Conservation (phyloP, 768 basidiomycete species). For the Rhodocollybia butyracea region DNA sequence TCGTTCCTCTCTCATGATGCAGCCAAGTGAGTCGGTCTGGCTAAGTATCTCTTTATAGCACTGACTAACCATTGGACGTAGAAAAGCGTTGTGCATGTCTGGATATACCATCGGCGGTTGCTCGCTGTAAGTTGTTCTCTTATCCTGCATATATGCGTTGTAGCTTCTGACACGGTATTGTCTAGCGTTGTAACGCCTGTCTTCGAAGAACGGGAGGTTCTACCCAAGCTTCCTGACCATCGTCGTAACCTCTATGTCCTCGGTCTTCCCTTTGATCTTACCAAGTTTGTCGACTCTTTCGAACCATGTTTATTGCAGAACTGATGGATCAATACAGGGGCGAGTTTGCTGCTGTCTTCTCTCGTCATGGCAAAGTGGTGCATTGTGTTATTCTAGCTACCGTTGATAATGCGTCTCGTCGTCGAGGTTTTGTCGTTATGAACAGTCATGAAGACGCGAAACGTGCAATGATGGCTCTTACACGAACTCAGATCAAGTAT, state of each 20-base stretch:
- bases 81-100: conserved; percentile 67
- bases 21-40: conserved; percentile 40
- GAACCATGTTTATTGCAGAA: neutral
- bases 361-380: conserved; percentile 60
- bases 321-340: conserved; percentile 24
- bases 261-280: conserved; percentile 77
- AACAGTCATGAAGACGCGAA: conserved; percentile 68
- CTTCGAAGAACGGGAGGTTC: conserved; percentile 16
- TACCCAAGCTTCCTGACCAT: conserved; percentile 35
- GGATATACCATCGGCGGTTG: conserved; percentile 55
- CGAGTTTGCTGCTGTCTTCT: conserved; percentile 63
- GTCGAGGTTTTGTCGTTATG: conserved; percentile 85
- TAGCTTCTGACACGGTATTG: neutral
- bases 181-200: conserved; percentile 40
- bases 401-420: conserved; percentile 77
- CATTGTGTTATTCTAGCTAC: conserved; percentile 84
- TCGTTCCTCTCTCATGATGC: conserved; percentile 51
- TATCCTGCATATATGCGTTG: conserved; percentile 19
- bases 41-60: neutral
- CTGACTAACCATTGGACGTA: conserved; percentile 21
- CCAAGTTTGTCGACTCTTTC: conserved; percentile 51
- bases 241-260: conserved; percentile 85
- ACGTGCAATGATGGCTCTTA: conserved; percentile 60
- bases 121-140: conserved; percentile 45
- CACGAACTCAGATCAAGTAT: conserved; percentile 71